These are phyloP conservation scores for Gaultheria prostrata DNA, from an alignment of 148 eudicot genomes.

Conservation along the genomic window DNA sequence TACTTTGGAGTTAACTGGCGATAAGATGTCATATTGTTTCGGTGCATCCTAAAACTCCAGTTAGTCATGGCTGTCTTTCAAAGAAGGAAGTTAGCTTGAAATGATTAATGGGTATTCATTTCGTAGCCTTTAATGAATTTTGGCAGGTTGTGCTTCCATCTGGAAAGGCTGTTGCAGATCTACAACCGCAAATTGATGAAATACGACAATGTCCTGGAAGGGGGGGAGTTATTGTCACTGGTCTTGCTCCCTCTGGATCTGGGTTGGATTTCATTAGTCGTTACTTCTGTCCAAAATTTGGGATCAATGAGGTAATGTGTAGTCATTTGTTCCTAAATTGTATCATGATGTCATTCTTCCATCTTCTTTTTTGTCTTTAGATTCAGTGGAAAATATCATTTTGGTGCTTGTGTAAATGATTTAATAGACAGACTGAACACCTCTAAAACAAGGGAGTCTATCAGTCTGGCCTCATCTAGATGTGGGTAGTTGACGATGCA, in stretches of 20 bases:
- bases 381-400: background rate
- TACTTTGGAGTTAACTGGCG: background rate
- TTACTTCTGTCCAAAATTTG: slow-evolving; percentile 65
- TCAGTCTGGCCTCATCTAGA: too few relatives aligned
- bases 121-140: background rate
- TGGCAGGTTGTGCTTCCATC: slow-evolving; percentile 68
- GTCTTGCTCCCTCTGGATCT: slow-evolving; percentile 55
- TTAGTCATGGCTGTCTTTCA: background rate
- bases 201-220: slow-evolving; percentile 50
- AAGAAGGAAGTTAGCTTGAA: background rate
- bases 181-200: slow-evolving; percentile 49
- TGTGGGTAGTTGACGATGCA: too few relatives aligned
- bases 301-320: slow-evolving; percentile 55
- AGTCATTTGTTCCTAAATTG: background rate
- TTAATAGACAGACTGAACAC: background rate
- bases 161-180: slow-evolving; percentile 47
- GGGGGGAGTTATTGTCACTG: slow-evolving; percentile 66
- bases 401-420: background rate
- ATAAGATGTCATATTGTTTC: background rate
- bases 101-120: background rate
- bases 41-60: background rate
- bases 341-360: background rate
- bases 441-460: background rate
- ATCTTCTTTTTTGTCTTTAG: too few relatives aligned
- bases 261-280: slow-evolving; percentile 76